Percentiles rank a stretch among this genome's conserved stretches.
These are phyloP conservation scores for Fusarium caatingaense DNA, from an alignment of 2,329 filamentous ascomycete genomes.

Conservation along the genomic window DNA sequence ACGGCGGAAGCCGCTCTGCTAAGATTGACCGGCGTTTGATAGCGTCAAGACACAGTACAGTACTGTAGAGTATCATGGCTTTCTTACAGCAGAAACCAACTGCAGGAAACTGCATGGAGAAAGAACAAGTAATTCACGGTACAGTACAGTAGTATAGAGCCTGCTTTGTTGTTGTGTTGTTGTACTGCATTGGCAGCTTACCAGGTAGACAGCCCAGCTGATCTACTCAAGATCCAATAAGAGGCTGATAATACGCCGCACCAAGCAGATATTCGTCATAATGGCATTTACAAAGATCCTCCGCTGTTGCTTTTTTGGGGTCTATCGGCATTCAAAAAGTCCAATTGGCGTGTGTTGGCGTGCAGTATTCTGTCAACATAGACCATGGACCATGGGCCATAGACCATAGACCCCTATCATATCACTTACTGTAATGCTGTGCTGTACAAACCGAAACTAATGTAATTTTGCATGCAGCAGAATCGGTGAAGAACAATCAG, in stretches of 20 bases:
- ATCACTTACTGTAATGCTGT: constrained; percentile 1
- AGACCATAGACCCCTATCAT: background rate
- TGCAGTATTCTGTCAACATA: constrained; percentile 4
- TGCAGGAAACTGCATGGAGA: background rate
- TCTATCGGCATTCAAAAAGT: constrained; percentile 23
- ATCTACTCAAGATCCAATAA: constrained; percentile 29
- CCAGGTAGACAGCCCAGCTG: constrained; percentile 33
- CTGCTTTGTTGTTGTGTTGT: background rate
- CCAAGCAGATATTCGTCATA: constrained; percentile 36
- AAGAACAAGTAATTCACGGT: constrained; percentile 5
- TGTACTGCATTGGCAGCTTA: constrained; percentile 32
- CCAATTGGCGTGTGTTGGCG: constrained; percentile 28
- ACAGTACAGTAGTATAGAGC: constrained; percentile 1
- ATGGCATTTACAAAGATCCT: constrained; percentile 29
- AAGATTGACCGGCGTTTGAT: constrained; percentile 13
- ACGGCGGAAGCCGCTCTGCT: constrained; percentile 3
- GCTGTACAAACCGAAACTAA: constrained; percentile 16
- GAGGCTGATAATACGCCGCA: constrained; percentile 16
- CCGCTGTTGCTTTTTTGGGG: constrained; percentile 32
- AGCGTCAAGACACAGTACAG: constrained; percentile 1
- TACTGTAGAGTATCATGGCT: background rate
- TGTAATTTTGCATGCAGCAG: constrained; percentile 25
- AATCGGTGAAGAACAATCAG: constrained; percentile 32
- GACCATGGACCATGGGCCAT: background rate
- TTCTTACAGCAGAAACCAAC: background rate